These are phyloP conservation scores for Candida ovalis DNA, from an alignment of 805 yeast species.

Conservation along the genomic window DNA sequence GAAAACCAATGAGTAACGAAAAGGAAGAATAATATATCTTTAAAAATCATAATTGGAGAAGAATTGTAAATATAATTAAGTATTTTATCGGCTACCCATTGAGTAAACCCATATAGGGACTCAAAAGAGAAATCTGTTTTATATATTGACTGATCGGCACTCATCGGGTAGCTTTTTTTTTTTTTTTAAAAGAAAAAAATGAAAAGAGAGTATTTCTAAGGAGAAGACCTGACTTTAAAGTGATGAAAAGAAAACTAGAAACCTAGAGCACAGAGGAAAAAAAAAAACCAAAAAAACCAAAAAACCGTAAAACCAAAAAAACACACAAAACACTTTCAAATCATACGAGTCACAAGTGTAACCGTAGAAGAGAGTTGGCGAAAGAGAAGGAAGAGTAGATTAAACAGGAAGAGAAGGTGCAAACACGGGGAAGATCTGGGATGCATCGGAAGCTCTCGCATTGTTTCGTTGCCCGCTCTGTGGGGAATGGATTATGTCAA, in stretches of 20 bases:
- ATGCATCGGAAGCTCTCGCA: background rate
- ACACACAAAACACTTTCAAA: no score
- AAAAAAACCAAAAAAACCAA: no score
- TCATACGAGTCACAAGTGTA: no score
- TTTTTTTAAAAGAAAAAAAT: no score
- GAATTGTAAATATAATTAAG: background rate
- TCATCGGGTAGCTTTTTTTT: background rate
- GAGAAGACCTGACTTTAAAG: background rate
- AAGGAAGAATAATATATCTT: background rate
- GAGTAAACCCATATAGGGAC: no score
- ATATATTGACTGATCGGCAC: no score
- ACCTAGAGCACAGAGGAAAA: background rate
- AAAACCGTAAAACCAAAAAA: no score
- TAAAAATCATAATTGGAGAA: background rate
- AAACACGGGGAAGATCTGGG: background rate
- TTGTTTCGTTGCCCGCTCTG: no score
- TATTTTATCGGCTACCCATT: background rate
- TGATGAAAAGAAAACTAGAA: background rate
- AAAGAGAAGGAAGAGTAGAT: background rate
- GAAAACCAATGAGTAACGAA: background rate
- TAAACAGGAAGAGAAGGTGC: background rate
- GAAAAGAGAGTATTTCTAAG: background rate
- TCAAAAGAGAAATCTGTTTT: no score
- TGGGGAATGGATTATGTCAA: no score
- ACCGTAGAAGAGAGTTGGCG: background rate